Conservation (phyloP, 1,284 basidiomycete genomes). For the Cutaneotrichosporon daszewskae region DNA sequence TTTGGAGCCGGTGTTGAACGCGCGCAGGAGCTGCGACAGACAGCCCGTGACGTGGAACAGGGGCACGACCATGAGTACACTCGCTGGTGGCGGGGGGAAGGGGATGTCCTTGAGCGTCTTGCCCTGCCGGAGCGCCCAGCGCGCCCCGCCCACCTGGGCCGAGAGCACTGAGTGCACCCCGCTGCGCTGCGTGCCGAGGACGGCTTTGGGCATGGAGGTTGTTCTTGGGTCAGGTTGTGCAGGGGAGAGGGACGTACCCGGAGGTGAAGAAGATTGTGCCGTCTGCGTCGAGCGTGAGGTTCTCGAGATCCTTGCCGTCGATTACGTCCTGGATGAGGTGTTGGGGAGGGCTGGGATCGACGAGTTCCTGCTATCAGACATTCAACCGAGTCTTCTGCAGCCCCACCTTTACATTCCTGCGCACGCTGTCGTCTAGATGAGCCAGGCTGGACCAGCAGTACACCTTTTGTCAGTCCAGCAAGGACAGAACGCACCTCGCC, state of each 20-base stretch:
- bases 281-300: slow-evolving; percentile 32
- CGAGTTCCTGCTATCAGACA: too few relatives aligned
- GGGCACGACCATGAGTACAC: slow-evolving; percentile 31
- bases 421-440: background rate
- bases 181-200: slow-evolving; percentile 33
- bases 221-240: slow-evolving; percentile 15
- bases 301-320: slow-evolving; percentile 12
- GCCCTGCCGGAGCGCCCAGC: background rate
- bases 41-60: slow-evolving; percentile 46
- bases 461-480: background rate
- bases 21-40: slow-evolving; percentile 33
- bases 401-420: background rate
- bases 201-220: slow-evolving; percentile 32
- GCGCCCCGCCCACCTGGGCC: background rate
- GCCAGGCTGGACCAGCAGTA: slow-evolving; percentile 8
- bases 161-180: too few relatives aligned
- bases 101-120: background rate
- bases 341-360: background rate
- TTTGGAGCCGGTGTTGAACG: slow-evolving; percentile 32
- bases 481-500: too few relatives aligned
- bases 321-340: slow-evolving; percentile 1
- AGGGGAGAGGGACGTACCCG: slow-evolving; percentile 5
- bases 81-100: background rate
- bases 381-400: too few relatives aligned
- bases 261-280: slow-evolving; percentile 39